Conservation (phyloP, 2,329 filamentous ascomycete species). For the Fusarium neocosmosporiellum region DNA sequence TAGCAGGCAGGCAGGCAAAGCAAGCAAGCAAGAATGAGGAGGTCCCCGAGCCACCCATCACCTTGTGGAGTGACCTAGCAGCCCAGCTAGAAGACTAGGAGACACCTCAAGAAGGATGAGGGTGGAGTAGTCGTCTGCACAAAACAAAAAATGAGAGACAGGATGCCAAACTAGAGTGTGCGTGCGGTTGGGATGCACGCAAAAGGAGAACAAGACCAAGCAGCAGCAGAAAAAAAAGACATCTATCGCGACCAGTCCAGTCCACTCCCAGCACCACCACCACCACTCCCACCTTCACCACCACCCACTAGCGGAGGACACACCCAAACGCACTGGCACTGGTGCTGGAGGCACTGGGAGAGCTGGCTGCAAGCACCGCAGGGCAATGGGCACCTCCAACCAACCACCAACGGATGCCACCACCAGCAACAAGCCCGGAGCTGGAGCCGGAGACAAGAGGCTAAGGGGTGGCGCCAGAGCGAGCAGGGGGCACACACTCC, state of each 20-base stretch:
- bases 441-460: constrained; percentile 39
- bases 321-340: constrained; percentile 23
- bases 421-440: constrained; percentile 35
- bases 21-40: background rate
- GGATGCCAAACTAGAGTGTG: background rate
- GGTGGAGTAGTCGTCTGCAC: background rate
- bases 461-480: constrained; percentile 30
- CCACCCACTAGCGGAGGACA: constrained; percentile 18
- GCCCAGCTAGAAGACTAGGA: constrained; percentile 8
- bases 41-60: background rate
- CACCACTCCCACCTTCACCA: background rate
- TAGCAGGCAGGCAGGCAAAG: background rate
- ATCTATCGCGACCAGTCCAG: background rate
- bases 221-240: background rate
- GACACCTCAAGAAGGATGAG: constrained; percentile 5
- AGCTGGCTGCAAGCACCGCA: constrained; percentile 10
- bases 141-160: background rate
- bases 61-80: background rate
- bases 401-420: constrained; percentile 6
- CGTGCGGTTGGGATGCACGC: background rate
- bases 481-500: constrained; percentile 10
- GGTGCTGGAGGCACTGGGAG: constrained; percentile 15
- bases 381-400: background rate
- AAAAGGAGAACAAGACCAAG: background rate
- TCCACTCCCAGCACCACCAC: constrained; percentile 17